These are phyloP conservation scores for Planoprotostelium fungivorum DNA, from an alignment of 78 protist species.

Conservation along the genomic window DNA sequence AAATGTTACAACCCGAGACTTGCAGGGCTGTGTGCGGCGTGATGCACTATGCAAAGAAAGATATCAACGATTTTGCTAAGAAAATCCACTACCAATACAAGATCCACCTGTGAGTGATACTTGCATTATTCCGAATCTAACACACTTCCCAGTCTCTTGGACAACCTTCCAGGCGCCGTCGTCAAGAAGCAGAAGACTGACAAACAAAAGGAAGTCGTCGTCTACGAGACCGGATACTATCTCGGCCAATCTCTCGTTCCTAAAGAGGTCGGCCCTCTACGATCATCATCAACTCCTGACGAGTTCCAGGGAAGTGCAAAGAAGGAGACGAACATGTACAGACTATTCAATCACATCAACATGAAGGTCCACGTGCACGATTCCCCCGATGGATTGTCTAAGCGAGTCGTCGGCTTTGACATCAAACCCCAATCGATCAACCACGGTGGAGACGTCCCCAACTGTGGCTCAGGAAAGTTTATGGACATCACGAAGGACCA, in stretches of 20 bases:
- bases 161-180: conserved; percentile 35
- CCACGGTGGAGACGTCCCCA: conserved; percentile 10
- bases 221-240: not conserved
- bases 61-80: conserved; percentile 7
- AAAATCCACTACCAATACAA: conserved; percentile 16
- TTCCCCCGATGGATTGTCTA: not conserved
- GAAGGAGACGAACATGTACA: not conserved
- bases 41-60: not conserved
- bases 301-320: not conserved
- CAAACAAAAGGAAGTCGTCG: not conserved
- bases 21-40: not conserved
- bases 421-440: conserved; percentile 38
- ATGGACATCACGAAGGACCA: not conserved
- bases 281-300: not conserved
- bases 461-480: not conserved
- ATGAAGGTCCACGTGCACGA: conserved; percentile 52
- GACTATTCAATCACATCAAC: conserved; percentile 67
- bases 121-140: not conserved
- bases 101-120: conserved; percentile 10
- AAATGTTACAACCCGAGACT: not conserved
- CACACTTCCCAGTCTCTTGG: conserved; percentile 13
- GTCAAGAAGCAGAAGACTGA: not conserved
- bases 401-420: conserved; percentile 76
- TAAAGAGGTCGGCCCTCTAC: not conserved
- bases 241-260: not conserved